These are phyloP conservation scores for Hortiboletus campestris DNA, from an alignment of 768 basidiomycete genomes.

Conservation along the genomic window DNA sequence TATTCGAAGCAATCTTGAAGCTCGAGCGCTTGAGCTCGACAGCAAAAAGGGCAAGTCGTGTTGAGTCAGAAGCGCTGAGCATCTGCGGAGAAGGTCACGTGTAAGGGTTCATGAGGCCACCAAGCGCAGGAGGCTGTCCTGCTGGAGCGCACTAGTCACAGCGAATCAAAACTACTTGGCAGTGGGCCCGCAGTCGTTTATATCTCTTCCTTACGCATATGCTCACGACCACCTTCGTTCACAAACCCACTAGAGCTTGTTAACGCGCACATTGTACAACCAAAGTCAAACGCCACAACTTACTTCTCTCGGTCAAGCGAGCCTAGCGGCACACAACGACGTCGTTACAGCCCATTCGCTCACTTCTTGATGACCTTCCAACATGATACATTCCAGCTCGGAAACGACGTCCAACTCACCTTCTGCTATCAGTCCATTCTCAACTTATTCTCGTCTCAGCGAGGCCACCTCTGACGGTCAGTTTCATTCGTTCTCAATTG, in stretches of 20 bases:
- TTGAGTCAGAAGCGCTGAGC: not conserved
- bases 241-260: not conserved
- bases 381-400: slow-evolving; percentile 36
- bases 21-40: no score
- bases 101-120: not conserved
- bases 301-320: not conserved
- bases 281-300: not conserved
- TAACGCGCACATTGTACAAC: not conserved
- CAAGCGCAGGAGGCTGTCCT: slow-evolving; percentile 1
- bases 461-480: slow-evolving; percentile 54
- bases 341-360: not conserved
- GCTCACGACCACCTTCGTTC: not conserved
- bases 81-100: slow-evolving; percentile 9
- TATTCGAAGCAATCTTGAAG: no score
- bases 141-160: not conserved
- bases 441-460: slow-evolving; percentile 39
- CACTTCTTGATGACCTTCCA: slow-evolving; percentile 17
- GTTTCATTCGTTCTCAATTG: not conserved
- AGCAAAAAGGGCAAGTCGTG: not conserved
- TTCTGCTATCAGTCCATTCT: slow-evolving; percentile 38
- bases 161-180: slow-evolving; percentile 1
- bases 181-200: not conserved
- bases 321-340: not conserved
- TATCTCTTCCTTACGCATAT: not conserved
- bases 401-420: slow-evolving; percentile 36